Evolutionary conservation across 495 filamentous ascomycete genomes (phyloP).

Genomic region (Talaromyces thailandensis): DNA sequence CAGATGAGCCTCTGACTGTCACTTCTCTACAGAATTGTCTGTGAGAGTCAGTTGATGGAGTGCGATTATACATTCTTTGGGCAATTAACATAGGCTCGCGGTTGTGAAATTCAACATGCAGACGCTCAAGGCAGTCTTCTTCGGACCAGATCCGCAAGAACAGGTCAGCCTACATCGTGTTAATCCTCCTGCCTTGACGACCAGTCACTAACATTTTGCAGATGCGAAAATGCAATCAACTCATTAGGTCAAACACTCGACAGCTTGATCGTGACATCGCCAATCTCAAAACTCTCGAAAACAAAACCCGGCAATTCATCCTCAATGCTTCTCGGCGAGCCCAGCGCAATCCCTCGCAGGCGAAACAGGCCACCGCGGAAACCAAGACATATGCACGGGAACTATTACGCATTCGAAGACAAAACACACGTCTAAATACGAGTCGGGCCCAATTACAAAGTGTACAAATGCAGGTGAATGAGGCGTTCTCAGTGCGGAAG

Average conservation of each 20-base stretch:
- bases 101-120: constrained; percentile 83
- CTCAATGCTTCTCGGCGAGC: constrained; percentile 68
- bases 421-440: constrained; percentile 63
- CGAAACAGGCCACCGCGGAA: constrained; percentile 66
- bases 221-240: constrained; percentile 92
- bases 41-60: neutral
- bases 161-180: constrained; percentile 48
- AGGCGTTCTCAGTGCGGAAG: constrained; percentile 91
- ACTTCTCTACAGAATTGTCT: neutral
- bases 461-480: constrained; percentile 96
- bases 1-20: neutral
- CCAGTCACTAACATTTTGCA: constrained; percentile 19
- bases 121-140: constrained; percentile 76
- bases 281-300: constrained; percentile 63
- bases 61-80: neutral
- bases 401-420: constrained; percentile 72
- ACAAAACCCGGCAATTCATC: constrained; percentile 81
- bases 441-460: constrained; percentile 85
- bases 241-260: constrained; percentile 85
- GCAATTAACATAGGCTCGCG: neutral
- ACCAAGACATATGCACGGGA: constrained; percentile 82
- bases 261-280: constrained; percentile 91
- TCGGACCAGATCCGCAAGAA: constrained; percentile 81
- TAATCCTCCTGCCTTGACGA: neutral
- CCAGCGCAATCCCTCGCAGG: constrained; percentile 63